Percentiles rank a stretch among this genome's conserved stretches.
Evolutionary conservation across 2,329 filamentous ascomycete species (phyloP).

Genomic region (Huntiella abstrusa): DNA sequence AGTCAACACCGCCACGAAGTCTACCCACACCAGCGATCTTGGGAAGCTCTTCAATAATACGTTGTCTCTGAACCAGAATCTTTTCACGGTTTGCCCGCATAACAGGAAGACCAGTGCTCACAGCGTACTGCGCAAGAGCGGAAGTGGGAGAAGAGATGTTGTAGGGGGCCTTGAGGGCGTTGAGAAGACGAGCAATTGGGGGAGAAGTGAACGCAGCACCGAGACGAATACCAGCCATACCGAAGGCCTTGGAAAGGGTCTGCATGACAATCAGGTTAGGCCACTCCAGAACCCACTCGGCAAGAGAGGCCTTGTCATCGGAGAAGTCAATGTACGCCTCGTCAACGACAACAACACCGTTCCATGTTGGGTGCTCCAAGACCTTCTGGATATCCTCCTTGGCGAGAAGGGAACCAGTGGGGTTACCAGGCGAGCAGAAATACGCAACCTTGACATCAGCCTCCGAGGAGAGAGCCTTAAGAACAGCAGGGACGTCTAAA

Average conservation of each 20-base stretch:
- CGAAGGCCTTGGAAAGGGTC: constrained; percentile 95
- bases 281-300: constrained; percentile 81
- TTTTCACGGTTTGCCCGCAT: constrained; percentile 55
- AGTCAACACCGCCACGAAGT: constrained; percentile 59
- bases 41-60: constrained; percentile 55
- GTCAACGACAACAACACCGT: constrained; percentile 81
- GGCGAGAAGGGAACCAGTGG: constrained; percentile 60
- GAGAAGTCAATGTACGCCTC: constrained; percentile 96
- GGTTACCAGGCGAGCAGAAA: constrained; percentile 88
- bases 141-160: constrained; percentile 83
- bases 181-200: constrained; percentile 60
- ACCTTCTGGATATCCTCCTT: constrained; percentile 57
- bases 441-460: constrained; percentile 70
- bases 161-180: constrained; percentile 89
- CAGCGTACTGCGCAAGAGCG: constrained; percentile 55
- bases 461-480: constrained; percentile 38
- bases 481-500: constrained; percentile 53
- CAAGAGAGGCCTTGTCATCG: constrained; percentile 54
- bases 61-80: constrained; percentile 59
- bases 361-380: constrained; percentile 79
- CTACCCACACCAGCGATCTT: constrained; percentile 59
- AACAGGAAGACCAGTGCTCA: constrained; percentile 48
- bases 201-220: constrained; percentile 67
- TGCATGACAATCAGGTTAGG: constrained; percentile 96
- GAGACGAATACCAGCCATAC: constrained; percentile 79